Conservation (phyloP, 2,329 filamentous ascomycete genomes). For the Fusarium sp. region DNA sequence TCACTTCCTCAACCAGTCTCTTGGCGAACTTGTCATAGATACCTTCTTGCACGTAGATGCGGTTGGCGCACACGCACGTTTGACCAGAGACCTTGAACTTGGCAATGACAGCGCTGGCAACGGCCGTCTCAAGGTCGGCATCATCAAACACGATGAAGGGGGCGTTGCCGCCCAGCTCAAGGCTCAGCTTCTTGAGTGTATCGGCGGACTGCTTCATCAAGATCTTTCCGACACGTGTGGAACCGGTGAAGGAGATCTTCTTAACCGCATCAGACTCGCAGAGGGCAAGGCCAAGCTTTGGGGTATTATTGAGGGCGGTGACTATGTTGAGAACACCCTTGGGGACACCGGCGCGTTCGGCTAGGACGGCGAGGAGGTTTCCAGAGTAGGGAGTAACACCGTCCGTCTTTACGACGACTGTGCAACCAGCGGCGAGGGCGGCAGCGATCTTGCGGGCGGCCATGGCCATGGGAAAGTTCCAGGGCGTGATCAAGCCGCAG, state of each 20-base stretch:
- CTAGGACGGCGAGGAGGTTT: constrained; percentile 83
- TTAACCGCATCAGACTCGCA: constrained; percentile 72
- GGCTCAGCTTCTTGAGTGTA: constrained; percentile 73
- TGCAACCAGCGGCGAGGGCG: constrained; percentile 76
- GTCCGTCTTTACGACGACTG: constrained; percentile 84
- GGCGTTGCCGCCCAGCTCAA: constrained; percentile 76
- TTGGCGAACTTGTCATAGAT: constrained; percentile 77
- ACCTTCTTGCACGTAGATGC: constrained; percentile 77
- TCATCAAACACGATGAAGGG: constrained; percentile 85
- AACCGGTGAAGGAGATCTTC: constrained; percentile 82
- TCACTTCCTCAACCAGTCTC: constrained; percentile 74
- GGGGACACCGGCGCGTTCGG: constrained; percentile 73
- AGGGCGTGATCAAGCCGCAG: constrained; percentile 46
- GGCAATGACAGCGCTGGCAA: constrained; percentile 71
- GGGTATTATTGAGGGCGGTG: constrained; percentile 73
- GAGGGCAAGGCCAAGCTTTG: constrained; percentile 71
- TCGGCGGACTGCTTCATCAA: constrained; percentile 78
- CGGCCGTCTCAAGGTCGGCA: constrained; percentile 77
- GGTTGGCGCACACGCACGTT: constrained; percentile 88
- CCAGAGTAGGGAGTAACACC: constrained; percentile 89
- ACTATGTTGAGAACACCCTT: constrained; percentile 62
- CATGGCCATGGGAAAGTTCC: constrained; percentile 70
- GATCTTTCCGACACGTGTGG: constrained; percentile 55
- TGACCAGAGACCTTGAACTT: constrained; percentile 94
- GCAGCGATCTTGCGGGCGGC: constrained; percentile 57